Conservation (phyloP, 345 rosid genomes). For the Syzygium oleosum region DNA sequence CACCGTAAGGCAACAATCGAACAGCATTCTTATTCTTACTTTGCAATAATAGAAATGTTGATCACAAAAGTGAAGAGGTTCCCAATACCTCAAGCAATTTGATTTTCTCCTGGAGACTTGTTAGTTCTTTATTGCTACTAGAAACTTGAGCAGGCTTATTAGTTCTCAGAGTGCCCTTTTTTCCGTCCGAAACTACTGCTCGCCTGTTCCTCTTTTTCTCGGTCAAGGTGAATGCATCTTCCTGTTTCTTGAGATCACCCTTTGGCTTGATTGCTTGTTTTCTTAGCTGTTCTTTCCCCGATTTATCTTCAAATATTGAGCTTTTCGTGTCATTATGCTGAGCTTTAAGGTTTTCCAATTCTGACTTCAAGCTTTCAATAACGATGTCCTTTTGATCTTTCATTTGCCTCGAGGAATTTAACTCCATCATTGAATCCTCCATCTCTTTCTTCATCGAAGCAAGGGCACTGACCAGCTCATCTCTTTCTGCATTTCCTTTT, state of each 20-base stretch:
- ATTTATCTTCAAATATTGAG: not conserved
- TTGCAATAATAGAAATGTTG: not conserved
- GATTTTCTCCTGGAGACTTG: conserved; percentile 7
- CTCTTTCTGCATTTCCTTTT: conserved; percentile 1
- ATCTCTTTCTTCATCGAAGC: conserved; percentile 9
- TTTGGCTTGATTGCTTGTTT: conserved; percentile 7
- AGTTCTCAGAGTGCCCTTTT: not conserved
- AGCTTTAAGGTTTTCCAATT: conserved; percentile 2
- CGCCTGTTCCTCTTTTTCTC: conserved; percentile 2
- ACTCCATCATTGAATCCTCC: conserved; percentile 2
- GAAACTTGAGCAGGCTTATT: not conserved
- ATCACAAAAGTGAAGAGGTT: not conserved
- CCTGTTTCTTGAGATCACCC: conserved; percentile 6
- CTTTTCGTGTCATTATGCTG: conserved; percentile 4
- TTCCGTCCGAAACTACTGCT: not conserved
- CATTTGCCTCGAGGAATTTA: not conserved
- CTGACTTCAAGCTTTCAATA: conserved; percentile 1
- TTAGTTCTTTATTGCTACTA: not conserved
- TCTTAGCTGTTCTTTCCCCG: conserved; percentile 11
- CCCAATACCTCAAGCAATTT: conserved; percentile 6
- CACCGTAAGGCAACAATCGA: not conserved
- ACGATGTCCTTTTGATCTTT: conserved; percentile 1
- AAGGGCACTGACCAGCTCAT: not conserved
- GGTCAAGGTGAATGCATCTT: not conserved
- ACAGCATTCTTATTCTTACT: not conserved